phyloP scores from a whole-genome alignment of 495 filamentous ascomycete genomes.

The Stereocaulon alpinum region DNA sequence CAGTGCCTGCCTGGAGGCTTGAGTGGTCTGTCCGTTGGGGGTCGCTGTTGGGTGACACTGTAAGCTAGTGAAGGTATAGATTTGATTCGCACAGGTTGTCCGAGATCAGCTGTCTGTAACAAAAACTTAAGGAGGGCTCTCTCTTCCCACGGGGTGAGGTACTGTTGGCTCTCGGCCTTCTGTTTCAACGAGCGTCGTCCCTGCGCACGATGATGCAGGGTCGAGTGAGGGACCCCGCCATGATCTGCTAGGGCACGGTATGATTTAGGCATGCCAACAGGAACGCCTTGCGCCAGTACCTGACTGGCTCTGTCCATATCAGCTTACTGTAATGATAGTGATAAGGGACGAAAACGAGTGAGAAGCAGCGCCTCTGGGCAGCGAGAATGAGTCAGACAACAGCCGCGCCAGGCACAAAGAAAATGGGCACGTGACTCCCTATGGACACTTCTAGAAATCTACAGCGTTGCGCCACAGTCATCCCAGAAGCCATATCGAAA shows the following conservation, averaged over 20 bases:
- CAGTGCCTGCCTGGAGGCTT: conserved; percentile 27
- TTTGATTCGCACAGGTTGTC: conserved; percentile 26
- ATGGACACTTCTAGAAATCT: background rate
- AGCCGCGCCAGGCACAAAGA: background rate
- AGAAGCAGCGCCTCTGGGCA: background rate
- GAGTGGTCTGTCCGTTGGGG: background rate
- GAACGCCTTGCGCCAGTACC: conserved; percentile 5
- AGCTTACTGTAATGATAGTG: conserved; percentile 16
- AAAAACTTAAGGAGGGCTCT: conserved; percentile 26
- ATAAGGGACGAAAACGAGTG: conserved; percentile 13
- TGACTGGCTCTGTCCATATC: conserved; percentile 12
- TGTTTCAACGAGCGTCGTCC: conserved; percentile 23
- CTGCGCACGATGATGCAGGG: conserved; percentile 5
- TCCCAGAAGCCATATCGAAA: too few species aligned
- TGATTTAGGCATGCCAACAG: conserved; percentile 1
- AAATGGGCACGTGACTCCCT: background rate
- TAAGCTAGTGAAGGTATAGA: conserved; percentile 12
- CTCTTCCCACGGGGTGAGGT: conserved; percentile 25
- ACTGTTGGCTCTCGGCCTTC: conserved; percentile 25
- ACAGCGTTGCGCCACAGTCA: too few species aligned
- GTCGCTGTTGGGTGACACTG: background rate
- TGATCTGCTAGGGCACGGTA: conserved; percentile 2
- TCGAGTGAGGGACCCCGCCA: conserved; percentile 3
- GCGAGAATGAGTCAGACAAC: too few species aligned
- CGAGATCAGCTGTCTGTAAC: conserved; percentile 23